These are phyloP conservation scores for Aegle marmelos DNA, from an alignment of 345 rosid species.

Conservation along the genomic window DNA sequence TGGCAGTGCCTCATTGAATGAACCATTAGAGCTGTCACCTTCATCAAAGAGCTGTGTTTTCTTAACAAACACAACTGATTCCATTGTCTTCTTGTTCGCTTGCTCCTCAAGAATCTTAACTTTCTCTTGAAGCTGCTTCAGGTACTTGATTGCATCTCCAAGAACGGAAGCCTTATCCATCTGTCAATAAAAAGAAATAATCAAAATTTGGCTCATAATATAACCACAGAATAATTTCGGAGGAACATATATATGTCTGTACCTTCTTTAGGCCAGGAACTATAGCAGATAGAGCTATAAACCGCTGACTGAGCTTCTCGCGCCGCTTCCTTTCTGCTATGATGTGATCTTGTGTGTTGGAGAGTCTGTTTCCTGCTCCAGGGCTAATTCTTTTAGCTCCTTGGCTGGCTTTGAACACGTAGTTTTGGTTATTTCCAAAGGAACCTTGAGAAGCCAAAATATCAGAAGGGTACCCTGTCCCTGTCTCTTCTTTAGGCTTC, in stretches of 20 bases:
- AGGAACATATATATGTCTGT: not conserved
- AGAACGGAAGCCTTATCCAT: slow-evolving; percentile 96
- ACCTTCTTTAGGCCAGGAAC: slow-evolving; percentile 78
- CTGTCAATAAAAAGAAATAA: slow-evolving; percentile 23
- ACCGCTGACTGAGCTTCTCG: slow-evolving; percentile 63
- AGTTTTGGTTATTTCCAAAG: slow-evolving; percentile 28
- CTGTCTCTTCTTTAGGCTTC: slow-evolving; percentile 47
- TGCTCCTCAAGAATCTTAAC: slow-evolving; percentile 72
- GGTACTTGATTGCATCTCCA: slow-evolving; percentile 76
- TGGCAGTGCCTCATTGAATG: slow-evolving; percentile 46
- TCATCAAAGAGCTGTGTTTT: slow-evolving; percentile 57
- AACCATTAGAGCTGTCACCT: slow-evolving; percentile 29
- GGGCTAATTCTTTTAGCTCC: slow-evolving; percentile 30
- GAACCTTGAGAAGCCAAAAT: slow-evolving; percentile 27
- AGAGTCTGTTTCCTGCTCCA: slow-evolving; percentile 25
- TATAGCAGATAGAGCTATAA: slow-evolving; percentile 61
- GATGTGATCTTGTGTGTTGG: slow-evolving; percentile 58
- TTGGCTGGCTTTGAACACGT: slow-evolving; percentile 26
- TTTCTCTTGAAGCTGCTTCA: slow-evolving; percentile 77
- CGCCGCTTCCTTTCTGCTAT: slow-evolving; percentile 68
- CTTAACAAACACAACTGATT: slow-evolving; percentile 70
- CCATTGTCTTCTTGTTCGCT: slow-evolving; percentile 53
- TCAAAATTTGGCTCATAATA: not conserved
- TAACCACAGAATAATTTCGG: too few species aligned
- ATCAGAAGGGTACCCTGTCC: slow-evolving; percentile 17